These are phyloP conservation scores for Colletotrichum aenigma DNA, from an alignment of 2,329 filamentous ascomycete genomes.

Conservation along the genomic window DNA sequence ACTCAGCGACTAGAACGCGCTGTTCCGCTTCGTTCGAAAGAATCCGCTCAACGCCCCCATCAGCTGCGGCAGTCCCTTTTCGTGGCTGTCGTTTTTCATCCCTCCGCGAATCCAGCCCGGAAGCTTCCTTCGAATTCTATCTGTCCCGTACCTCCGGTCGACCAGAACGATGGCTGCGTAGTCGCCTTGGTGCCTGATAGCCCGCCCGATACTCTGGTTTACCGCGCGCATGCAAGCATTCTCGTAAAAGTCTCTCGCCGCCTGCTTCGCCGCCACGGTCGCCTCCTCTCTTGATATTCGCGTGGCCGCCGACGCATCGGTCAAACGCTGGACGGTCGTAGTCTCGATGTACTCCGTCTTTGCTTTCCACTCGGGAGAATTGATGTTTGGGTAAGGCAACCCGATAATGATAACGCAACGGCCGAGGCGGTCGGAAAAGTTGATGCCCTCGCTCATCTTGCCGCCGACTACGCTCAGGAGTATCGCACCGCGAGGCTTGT, in stretches of 20 bases:
- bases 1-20: constrained; percentile 23
- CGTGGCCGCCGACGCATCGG: constrained; percentile 24
- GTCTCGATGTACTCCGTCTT: constrained; percentile 86
- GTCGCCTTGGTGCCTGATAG: constrained; percentile 85
- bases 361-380: constrained; percentile 90
- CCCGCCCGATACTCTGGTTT: constrained; percentile 93
- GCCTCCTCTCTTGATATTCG: constrained; percentile 32
- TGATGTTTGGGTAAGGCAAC: constrained; percentile 89
- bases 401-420: constrained; percentile 92
- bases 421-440: constrained; percentile 91
- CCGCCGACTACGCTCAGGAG: constrained; percentile 92
- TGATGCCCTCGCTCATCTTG: constrained; percentile 96
- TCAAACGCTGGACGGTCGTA: constrained; percentile 47
- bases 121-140: constrained; percentile 77
- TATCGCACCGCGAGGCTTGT: constrained; percentile 65
- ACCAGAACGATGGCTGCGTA: constrained; percentile 90
- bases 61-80: constrained; percentile 58
- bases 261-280: constrained; percentile 49
- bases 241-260: constrained; percentile 83
- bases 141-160: constrained; percentile 78
- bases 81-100: constrained; percentile 55
- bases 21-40: constrained; percentile 56
- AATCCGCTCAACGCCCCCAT: constrained; percentile 64
- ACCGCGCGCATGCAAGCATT: constrained; percentile 97
- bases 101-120: constrained; percentile 87